Evolutionary conservation across 352 stramenopile genomes (phyloP), one percentile per base, ranked within the genome.

Genomic region (Pythium guiyangense): DNA sequence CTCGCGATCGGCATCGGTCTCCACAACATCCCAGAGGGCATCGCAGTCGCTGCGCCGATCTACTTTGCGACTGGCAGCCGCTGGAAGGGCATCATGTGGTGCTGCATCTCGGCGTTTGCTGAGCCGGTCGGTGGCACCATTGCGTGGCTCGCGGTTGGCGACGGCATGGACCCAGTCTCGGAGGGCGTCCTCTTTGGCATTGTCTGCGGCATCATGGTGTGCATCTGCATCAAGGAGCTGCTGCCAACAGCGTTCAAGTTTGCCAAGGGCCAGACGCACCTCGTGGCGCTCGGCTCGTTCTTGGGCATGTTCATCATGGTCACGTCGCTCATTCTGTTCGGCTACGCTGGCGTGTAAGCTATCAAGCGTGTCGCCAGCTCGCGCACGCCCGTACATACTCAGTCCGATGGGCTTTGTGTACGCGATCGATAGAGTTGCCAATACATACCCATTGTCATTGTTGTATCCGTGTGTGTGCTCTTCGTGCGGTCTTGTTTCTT

Each of bases 11-110:
- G 89, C 25, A 98, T 99, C 57, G 93, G 84, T 6, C 86, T 98
- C 26, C 96, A 99, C 74, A 99, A 99, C 63, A 97, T 99, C 54
- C 95, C 96, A 3, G 96, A 99, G 57, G 96, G 96, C 0, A 73
- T 98, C 34, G 97, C 92, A 47, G 89, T 99, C 15, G 90, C 95
- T 15, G 83, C 98, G 12, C 96, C 96, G 3, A 96, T 99, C 29
- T 99, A 98, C 69, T 99, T 98, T 57, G 93, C 95, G 2, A 98
- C 96, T 6, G 93, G 94, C 8, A 97, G 88, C 54, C 82, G 93
- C n/a, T 88, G 80, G 66, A 96, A 96, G 44, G 96, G 90, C 4
- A 98, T 99, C 67, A 79, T 94, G 63, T 98, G 92, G 92, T 96
- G 90, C 26, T 77, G 69, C 17, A 73, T 94, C 49, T 96, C 75